Conservation (phyloP, 176 grass and related monocot species). For the Echinochloa phyllopogon region DNA sequence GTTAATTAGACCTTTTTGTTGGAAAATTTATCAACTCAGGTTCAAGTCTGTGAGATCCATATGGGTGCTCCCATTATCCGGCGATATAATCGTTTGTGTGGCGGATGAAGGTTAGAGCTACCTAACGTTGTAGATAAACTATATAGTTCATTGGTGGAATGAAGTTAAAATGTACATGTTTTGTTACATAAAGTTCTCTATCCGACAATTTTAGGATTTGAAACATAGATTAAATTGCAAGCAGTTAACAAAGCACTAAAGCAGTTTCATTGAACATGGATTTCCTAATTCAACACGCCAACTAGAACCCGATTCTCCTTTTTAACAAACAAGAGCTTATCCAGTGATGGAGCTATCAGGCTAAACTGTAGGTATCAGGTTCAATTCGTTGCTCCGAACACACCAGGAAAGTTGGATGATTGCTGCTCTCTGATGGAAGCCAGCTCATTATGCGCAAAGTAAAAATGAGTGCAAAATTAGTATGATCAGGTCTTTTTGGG, state of each 20-base stretch:
- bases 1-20: too few relatives aligned
- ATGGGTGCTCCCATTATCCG: too few relatives aligned
- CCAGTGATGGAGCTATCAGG: neutral
- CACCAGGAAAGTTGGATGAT: neutral
- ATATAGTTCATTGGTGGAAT: neutral
- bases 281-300: neutral
- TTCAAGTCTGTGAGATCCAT: too few relatives aligned
- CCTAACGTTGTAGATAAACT: neutral
- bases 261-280: neutral
- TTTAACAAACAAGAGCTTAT: neutral
- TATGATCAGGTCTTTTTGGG: neutral
- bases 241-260: neutral
- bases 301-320: neutral
- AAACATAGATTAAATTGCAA: neutral
- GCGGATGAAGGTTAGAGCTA: neutral
- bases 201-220: neutral
- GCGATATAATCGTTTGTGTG: too few relatives aligned
- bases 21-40: too few relatives aligned
- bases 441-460: slow-evolving; percentile 5
- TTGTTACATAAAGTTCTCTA: neutral
- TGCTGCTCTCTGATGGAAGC: neutral
- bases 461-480: neutral
- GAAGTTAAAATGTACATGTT: neutral
- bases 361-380: slow-evolving; percentile 5
- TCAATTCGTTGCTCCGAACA: neutral